Evolutionary conservation across 2,329 filamentous ascomycete species (phyloP).

Genomic region (Colletotrichum kahawae): DNA sequence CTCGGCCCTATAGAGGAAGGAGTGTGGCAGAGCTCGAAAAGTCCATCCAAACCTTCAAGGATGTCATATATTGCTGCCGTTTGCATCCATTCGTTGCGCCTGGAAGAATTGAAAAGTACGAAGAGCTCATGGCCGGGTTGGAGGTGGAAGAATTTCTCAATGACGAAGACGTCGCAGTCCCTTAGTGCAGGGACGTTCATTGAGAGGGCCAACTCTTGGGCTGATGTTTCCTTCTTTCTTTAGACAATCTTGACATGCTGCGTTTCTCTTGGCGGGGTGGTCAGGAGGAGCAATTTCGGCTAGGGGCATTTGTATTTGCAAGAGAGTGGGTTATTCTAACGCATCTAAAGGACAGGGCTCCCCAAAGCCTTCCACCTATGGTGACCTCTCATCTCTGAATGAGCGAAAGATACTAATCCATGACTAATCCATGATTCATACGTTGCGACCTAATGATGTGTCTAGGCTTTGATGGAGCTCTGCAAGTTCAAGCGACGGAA

Average conservation of each 20-base stretch:
- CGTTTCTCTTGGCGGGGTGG: too few relatives aligned
- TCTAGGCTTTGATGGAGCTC: not conserved
- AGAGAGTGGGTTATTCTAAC: not conserved
- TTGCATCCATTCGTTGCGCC: not conserved
- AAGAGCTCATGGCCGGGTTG: not conserved
- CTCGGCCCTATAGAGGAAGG: not conserved
- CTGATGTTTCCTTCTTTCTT: too few relatives aligned
- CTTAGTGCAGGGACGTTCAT: too few relatives aligned
- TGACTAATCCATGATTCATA: not conserved
- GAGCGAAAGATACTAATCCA: not conserved
- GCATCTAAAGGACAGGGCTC: not conserved
- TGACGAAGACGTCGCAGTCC: not conserved
- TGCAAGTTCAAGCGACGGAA: conserved; percentile 55
- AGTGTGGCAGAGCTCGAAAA: not conserved
- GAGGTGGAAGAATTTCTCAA: not conserved
- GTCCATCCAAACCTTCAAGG: not conserved
- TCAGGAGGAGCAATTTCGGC: not conserved
- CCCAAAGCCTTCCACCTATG: not conserved
- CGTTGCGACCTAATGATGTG: not conserved
- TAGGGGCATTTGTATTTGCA: not conserved
- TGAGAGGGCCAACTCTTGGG: too few relatives aligned
- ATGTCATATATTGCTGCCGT: not conserved
- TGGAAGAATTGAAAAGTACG: not conserved
- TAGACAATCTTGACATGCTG: too few relatives aligned
- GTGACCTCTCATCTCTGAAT: not conserved